Percentiles rank a stretch among this genome's conserved stretches.
Evolutionary conservation across 2,329 filamentous ascomycete genomes (phyloP).

Genomic region (Exophiala spinifera): DNA sequence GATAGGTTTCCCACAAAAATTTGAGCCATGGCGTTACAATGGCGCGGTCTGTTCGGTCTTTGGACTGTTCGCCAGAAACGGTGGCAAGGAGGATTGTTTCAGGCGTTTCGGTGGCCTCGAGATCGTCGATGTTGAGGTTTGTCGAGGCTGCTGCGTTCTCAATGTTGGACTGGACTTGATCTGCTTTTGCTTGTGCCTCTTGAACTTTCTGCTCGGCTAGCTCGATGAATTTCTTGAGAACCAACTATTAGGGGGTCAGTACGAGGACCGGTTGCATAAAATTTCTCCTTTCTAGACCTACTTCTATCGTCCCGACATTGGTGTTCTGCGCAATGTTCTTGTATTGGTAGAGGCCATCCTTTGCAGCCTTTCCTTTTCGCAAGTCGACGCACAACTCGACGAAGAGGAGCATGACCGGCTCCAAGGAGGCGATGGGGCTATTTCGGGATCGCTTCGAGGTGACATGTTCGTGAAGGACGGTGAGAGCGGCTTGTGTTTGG

Average conservation of each 20-base stretch:
- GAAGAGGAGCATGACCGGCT: conserved; percentile 97
- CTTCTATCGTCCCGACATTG: conserved; percentile 96
- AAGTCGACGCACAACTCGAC: conserved; percentile 96
- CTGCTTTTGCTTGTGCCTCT: conserved; percentile 90
- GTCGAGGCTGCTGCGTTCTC: conserved; percentile 63
- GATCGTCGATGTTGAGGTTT: conserved; percentile 73
- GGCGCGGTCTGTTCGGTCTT: conserved; percentile 93
- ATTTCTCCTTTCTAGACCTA: conserved; percentile 37
- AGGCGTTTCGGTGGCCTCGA: conserved; percentile 94
- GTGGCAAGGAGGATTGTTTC: conserved; percentile 97
- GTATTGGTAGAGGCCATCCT: conserved; percentile 98
- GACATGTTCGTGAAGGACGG: conserved; percentile 97
- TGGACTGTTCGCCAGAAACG: conserved; percentile 95
- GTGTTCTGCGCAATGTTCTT: conserved; percentile 99
- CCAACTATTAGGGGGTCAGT: conserved; percentile 54
- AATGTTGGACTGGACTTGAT: conserved; percentile 85
- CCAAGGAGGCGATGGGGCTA: conserved; percentile 90
- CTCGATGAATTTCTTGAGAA: conserved; percentile 97
- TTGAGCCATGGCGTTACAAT: conserved; percentile 99
- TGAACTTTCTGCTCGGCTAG: conserved; percentile 94
- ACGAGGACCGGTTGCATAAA: conserved; percentile 8
- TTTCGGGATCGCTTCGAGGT: conserved; percentile 97
- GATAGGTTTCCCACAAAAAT: conserved; percentile 99
- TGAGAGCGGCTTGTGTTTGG: conserved; percentile 87
- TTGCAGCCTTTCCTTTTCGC: conserved; percentile 96